Evolutionary conservation across 345 rosid species (phyloP).

Genomic region (Jatropha curcas): DNA sequence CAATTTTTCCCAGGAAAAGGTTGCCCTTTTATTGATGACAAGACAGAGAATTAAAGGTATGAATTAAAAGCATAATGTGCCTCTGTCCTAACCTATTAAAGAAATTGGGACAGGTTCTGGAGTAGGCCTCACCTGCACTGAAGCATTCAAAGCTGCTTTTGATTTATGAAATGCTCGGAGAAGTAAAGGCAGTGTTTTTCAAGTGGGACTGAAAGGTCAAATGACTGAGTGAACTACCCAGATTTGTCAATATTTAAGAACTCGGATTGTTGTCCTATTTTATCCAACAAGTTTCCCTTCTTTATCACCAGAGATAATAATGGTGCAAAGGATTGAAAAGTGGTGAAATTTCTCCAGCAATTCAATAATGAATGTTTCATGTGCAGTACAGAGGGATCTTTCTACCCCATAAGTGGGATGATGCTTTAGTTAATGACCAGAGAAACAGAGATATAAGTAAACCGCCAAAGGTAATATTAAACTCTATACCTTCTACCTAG

Average conservation of each 20-base stretch:
- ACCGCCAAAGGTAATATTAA: background rate
- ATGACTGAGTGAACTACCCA: constrained; percentile 12
- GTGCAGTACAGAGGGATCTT: constrained; percentile 19
- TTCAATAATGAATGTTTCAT: constrained; percentile 45
- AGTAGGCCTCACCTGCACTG: constrained; percentile 27
- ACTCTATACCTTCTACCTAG: constrained; percentile 3
- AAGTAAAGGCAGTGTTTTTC: constrained; percentile 26
- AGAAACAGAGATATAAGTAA: constrained; percentile 17
- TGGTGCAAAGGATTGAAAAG: constrained; percentile 48
- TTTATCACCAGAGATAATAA: constrained; percentile 47
- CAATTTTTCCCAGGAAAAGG: constrained; percentile 32
- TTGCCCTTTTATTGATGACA: constrained; percentile 34
- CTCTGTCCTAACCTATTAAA: constrained; percentile 37
- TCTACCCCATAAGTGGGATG: constrained; percentile 19
- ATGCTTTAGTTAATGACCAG: constrained; percentile 12
- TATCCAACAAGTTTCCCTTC: constrained; percentile 28
- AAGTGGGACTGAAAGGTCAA: constrained; percentile 20
- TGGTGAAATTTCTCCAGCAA: constrained; percentile 39
- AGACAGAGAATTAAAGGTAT: constrained; percentile 34
- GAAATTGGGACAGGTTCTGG: constrained; percentile 27
- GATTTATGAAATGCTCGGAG: constrained; percentile 40
- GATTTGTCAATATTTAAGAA: constrained; percentile 14
- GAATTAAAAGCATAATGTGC: constrained; percentile 36
- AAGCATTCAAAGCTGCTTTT: constrained; percentile 41
- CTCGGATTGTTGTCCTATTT: constrained; percentile 22